Base-by-base conservation (phyloP, 768 basidiomycete genomes). In the Fomitopsis pulvina region DNA sequence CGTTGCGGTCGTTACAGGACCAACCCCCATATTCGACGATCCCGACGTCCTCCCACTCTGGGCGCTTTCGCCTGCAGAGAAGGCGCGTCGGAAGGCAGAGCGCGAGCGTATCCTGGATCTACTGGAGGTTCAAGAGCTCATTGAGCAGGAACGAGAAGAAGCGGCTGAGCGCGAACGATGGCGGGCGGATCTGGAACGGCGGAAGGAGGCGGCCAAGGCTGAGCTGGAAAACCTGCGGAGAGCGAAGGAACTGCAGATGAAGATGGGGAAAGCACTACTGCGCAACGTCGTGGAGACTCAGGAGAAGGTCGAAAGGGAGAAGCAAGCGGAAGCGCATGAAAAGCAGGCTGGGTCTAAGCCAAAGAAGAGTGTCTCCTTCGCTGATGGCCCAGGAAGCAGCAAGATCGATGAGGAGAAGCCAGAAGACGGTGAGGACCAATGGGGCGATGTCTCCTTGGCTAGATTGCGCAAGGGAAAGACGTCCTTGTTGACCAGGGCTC, bases 241-340 rank as follows among this genome's bases (percentile, higher is more conserved):
- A 18, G 61, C 68, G 18, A 68, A 64, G 34, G 72, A 83, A 51
- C 66, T 87, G 62, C 85, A 87, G 63, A 85, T 80, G 71, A 86
- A 80, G 67, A 87, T 91, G 85, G 87, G 86, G 2, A 80, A 74
- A 56, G 80, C 85, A 0, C 69, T 90, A 32, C 51, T 89, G 34
- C 63, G 65, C 41, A 74, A 74, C 49, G 60, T 77, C 48, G 64
- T 71, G 5, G 64, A 73, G 40, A 64, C 70, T 16, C 70, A 65
- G 45, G 70, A 71, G 48, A 58, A 66, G 30, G 73, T 67, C 29
- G 67, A 71, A 25, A 64, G 66, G 45, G 68, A 62, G 29, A 56
- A 61, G 48, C 60, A 66, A 45, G 63, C 69, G 45, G 60, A 68
- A 6, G 28, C 52, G 25, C 44, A 47, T 20, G 42, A 45, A 21